Percentiles rank a stretch among this genome's conserved stretches.
These are phyloP conservation scores for Ustilago sp. DNA, from an alignment of 1,284 basidiomycete species.

Conservation along the genomic window DNA sequence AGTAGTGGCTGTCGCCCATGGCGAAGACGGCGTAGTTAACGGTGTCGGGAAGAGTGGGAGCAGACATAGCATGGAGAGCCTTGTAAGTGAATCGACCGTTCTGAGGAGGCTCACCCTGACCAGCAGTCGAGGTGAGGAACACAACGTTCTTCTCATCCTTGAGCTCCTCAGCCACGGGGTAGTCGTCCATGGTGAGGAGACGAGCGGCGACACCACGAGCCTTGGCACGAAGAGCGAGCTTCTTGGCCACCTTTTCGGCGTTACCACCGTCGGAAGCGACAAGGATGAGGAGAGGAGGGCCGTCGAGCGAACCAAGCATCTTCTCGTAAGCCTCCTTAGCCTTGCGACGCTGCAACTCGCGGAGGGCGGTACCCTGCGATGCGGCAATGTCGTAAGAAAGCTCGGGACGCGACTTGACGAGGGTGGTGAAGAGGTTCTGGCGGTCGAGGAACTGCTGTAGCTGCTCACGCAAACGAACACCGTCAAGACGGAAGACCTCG, in stretches of 20 bases:
- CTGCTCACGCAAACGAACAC: slow-evolving; percentile 92
- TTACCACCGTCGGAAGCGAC: slow-evolving; percentile 94
- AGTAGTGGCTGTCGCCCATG: slow-evolving; percentile 99
- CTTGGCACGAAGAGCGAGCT: slow-evolving; percentile 84
- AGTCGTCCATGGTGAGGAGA: slow-evolving; percentile 76
- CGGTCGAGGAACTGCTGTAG: slow-evolving; percentile 95
- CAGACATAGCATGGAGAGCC: slow-evolving; percentile 74
- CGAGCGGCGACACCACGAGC: slow-evolving; percentile 82
- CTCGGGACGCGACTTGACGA: slow-evolving; percentile 80
- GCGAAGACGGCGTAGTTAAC: slow-evolving; percentile 79
- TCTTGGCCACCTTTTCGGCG: slow-evolving; percentile 95
- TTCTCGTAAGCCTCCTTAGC: slow-evolving; percentile 88
- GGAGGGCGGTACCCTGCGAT: slow-evolving; percentile 84
- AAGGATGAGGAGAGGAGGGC: slow-evolving; percentile 86
- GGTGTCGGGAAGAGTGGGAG: slow-evolving; percentile 42
- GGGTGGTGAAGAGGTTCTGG: slow-evolving; percentile 93
- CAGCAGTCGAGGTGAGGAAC: slow-evolving; percentile 95
- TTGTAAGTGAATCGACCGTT: slow-evolving; percentile 94
- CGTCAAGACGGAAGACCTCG: slow-evolving; percentile 88
- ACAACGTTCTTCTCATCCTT: slow-evolving; percentile 78
- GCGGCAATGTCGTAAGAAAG: slow-evolving; percentile 86
- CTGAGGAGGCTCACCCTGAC: slow-evolving; percentile 97
- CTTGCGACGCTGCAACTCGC: slow-evolving; percentile 83
- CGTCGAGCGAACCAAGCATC: slow-evolving; percentile 85
- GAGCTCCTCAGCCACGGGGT: slow-evolving; percentile 76